A percentile compares a stretch with the other conserved stretches of the same genome.
Conservation (phyloP, 2,329 filamentous ascomycete genomes). For the Calonectria pauciramosa region DNA sequence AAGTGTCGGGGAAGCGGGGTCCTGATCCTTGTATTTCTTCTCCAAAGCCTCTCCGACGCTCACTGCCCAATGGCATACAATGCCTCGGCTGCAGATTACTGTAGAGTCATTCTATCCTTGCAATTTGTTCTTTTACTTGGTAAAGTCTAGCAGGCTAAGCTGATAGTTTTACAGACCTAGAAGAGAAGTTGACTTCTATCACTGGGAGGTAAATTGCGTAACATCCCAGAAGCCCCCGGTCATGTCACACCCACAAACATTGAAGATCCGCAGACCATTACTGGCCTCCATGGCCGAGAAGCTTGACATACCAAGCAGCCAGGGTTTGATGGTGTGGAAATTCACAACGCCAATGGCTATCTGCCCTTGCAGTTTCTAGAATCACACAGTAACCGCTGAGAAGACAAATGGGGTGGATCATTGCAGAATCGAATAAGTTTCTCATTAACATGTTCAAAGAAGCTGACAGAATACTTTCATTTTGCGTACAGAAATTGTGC, state of each 20-base stretch:
- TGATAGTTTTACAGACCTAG: not conserved
- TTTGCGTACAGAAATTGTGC: no score
- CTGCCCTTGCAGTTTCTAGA: not conserved
- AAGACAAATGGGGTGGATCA: not conserved
- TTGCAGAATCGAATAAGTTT: not conserved
- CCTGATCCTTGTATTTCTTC: not conserved
- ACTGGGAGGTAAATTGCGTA: not conserved
- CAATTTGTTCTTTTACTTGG: not conserved
- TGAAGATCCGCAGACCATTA: not conserved
- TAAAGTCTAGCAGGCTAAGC: not conserved
- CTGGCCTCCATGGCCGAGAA: not conserved
- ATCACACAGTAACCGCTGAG: not conserved
- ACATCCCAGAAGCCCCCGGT: not conserved
- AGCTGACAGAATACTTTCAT: not conserved
- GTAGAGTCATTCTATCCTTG: not conserved
- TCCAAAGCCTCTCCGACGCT: not conserved
- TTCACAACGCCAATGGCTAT: not conserved
- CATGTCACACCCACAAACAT: not conserved
- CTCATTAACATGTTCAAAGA: not conserved
- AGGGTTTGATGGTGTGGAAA: not conserved
- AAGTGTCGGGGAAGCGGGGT: not conserved
- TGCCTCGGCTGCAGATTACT: no score
- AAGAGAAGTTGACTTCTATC: not conserved
- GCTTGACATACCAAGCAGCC: not conserved
- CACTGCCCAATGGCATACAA: not conserved